Percentiles rank a stretch among this genome's conserved stretches.
phyloP scores from a whole-genome alignment of 495 filamentous ascomycete genomes.

The Margaritispora aquatica region DNA sequence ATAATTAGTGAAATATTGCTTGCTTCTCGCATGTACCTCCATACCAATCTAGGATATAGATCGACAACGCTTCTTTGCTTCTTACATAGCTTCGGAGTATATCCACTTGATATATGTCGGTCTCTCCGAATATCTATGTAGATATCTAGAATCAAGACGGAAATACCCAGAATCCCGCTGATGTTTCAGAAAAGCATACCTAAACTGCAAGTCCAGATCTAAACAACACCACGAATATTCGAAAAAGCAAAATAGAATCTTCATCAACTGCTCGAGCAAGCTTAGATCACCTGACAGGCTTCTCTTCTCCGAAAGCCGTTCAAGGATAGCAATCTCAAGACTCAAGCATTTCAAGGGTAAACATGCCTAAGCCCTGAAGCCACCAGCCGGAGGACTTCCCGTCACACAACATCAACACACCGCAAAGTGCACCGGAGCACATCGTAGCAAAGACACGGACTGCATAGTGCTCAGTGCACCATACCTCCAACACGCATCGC shows the following conservation, averaged over 20 bases:
- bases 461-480: background rate
- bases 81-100: background rate
- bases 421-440: too few species aligned
- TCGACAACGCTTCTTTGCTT: background rate
- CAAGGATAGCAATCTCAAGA: too few species aligned
- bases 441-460: too few species aligned
- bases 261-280: background rate
- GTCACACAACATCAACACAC: too few species aligned
- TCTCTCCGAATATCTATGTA: background rate
- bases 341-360: too few species aligned
- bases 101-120: background rate
- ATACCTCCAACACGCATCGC: background rate
- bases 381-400: background rate
- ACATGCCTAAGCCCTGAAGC: too few species aligned
- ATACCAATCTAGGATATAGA: background rate
- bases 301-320: background rate
- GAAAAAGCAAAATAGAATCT: background rate
- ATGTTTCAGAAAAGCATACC: too few species aligned
- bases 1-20: background rate
- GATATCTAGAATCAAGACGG: too few species aligned
- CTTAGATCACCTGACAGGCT: background rate
- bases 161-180: too few species aligned
- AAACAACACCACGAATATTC: too few species aligned
- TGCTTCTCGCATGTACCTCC: background rate
- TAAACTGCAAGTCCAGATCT: too few species aligned